phyloP scores from a whole-genome alignment of 2,329 filamentous ascomycete species.

The Colletotrichum brevisporum region DNA sequence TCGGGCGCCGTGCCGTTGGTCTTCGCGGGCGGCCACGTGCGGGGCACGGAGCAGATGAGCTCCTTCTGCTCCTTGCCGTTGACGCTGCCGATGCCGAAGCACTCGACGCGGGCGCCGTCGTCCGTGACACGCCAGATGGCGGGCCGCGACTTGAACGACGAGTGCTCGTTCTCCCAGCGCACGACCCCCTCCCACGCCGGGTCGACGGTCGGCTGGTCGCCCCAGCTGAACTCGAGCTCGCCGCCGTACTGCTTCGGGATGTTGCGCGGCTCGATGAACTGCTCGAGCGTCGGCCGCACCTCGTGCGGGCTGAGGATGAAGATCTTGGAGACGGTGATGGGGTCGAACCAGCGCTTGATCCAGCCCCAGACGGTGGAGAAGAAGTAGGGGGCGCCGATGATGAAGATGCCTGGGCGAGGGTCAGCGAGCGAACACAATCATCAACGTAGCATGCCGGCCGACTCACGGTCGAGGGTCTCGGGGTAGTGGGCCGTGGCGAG shows the following conservation, averaged over 20 bases:
- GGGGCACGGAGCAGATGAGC: constrained; percentile 66
- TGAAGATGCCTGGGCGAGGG: constrained; percentile 60
- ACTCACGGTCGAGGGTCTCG: constrained; percentile 89
- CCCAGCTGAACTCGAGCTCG: constrained; percentile 85
- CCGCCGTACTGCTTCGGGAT: constrained; percentile 94
- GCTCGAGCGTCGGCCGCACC: constrained; percentile 81
- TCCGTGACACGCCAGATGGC: constrained; percentile 69
- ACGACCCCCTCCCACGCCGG: constrained; percentile 65
- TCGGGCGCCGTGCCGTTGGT: constrained; percentile 26
- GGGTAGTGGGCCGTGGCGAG: constrained; percentile 95
- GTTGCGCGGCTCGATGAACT: constrained; percentile 85
- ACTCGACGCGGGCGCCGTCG: constrained; percentile 63
- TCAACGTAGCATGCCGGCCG: constrained; percentile 46
- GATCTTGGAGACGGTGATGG: constrained; percentile 95
- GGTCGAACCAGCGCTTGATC: constrained; percentile 96
- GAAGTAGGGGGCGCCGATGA: constrained; percentile 91
- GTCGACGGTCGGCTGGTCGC: constrained; percentile 82
- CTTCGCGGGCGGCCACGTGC: constrained; percentile 52
- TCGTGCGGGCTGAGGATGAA: constrained; percentile 85
- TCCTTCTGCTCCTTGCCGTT: constrained; percentile 61
- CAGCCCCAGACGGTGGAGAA: constrained; percentile 95
- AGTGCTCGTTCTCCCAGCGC: constrained; percentile 66
- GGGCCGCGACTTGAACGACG: constrained; percentile 69
- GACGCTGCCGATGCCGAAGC: constrained; percentile 65
- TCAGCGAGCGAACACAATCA: constrained; percentile 35